These are phyloP conservation scores for Fusarium coicis DNA, from an alignment of 2,329 filamentous ascomycete species.

Conservation along the genomic window DNA sequence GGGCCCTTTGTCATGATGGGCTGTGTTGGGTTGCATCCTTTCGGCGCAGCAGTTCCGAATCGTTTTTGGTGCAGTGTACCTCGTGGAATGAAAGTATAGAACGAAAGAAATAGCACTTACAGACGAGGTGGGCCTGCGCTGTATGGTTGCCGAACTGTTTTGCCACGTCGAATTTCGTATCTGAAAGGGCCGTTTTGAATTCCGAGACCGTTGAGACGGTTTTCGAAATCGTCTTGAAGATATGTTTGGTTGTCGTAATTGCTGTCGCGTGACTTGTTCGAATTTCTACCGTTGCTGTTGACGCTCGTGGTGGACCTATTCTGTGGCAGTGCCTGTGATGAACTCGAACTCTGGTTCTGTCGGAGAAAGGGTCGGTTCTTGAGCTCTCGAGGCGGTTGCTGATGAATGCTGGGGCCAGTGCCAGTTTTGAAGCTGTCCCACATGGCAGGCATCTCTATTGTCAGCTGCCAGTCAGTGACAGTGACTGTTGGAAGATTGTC, in stretches of 20 bases:
- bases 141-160: conserved; percentile 45
- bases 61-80: neutral
- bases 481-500: conserved; percentile 10
- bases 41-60: conserved; percentile 3
- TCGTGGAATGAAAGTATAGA: neutral
- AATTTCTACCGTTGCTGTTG: conserved; percentile 26
- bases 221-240: conserved; percentile 42
- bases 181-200: conserved; percentile 43
- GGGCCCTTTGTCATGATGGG: conserved; percentile 4
- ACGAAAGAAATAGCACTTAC: conserved; percentile 42
- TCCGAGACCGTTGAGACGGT: conserved; percentile 46
- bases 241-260: conserved; percentile 22
- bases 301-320: conserved; percentile 27
- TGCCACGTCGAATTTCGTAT: conserved; percentile 49
- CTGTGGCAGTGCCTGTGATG: conserved; percentile 21
- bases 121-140: conserved; percentile 37
- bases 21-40: conserved; percentile 1
- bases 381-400: conserved; percentile 42
- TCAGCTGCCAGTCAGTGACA: conserved; percentile 15
- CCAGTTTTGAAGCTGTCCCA: conserved; percentile 43
- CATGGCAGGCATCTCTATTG: conserved; percentile 40
- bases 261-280: conserved; percentile 26
- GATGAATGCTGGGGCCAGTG: conserved; percentile 33
- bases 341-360: conserved; percentile 17
- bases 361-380: conserved; percentile 44